phyloP scores from a whole-genome alignment of 805 yeast species.

The Teunomyces pallodes region DNA sequence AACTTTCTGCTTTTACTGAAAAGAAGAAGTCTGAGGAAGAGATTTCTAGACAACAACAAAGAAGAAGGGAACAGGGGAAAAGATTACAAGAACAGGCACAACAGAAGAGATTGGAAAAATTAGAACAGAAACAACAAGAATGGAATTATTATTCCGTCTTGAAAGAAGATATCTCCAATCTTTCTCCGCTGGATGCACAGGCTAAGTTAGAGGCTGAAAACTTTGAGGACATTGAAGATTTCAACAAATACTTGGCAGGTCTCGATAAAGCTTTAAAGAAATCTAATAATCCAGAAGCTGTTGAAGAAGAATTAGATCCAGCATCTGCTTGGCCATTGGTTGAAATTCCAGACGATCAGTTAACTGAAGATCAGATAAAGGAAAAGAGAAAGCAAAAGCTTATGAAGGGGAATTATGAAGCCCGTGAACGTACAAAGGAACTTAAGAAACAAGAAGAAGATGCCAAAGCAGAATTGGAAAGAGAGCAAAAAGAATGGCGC shows the following conservation, averaged over 20 bases:
- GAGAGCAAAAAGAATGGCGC: conserved; percentile 77
- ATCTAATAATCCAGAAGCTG: conserved; percentile 59
- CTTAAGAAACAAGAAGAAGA: conserved; percentile 69
- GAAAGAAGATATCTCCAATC: conserved; percentile 46
- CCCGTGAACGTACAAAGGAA: conserved; percentile 75
- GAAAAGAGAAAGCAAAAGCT: conserved; percentile 85
- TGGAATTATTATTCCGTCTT: conserved; percentile 65
- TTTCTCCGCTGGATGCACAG: conserved; percentile 53
- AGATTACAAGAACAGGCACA: conserved; percentile 92
- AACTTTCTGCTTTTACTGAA: conserved; percentile 57
- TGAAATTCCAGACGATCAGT: conserved; percentile 80
- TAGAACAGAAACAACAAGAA: conserved; percentile 79
- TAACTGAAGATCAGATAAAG: conserved; percentile 73
- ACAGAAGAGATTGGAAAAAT: conserved; percentile 74
- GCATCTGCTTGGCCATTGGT: conserved; percentile 65
- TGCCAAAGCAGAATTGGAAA: conserved; percentile 56
- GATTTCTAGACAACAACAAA: conserved; percentile 68
- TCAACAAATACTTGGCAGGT: conserved; percentile 60
- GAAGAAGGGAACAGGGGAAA: conserved; percentile 80
- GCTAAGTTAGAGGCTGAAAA: conserved; percentile 66
- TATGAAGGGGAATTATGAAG: conserved; percentile 83
- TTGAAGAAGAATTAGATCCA: conserved; percentile 46
- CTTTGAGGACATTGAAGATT: conserved; percentile 70
- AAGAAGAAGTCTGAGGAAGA: conserved; percentile 84
- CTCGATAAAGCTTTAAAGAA: conserved; percentile 68